Base-by-base conservation (phyloP, 208 protist genomes). In the Kentomonas sorsogonicus region DNA sequence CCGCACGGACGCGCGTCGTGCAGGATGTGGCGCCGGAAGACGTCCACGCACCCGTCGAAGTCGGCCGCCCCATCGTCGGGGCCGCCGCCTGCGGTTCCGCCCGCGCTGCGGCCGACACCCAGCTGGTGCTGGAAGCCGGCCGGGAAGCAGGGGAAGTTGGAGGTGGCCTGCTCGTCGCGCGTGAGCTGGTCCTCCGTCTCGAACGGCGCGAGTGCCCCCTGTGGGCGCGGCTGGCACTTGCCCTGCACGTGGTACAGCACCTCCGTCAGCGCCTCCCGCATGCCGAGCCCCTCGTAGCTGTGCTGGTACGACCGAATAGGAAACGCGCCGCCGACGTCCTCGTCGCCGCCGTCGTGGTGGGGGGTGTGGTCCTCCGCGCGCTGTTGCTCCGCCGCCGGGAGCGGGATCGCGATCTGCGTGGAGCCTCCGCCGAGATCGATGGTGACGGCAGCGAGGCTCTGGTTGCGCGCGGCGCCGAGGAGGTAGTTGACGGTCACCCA, bases 401-500 rank as follows among this genome's bases (percentile, higher is more conserved):
- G 75, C 23, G 78, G 71, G 30, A 95, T 83, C 1, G 91, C 84
- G 47, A 93, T 72, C 46, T 95, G 88, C 31, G 83, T 86, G 10
- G 79, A 89, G 34, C 80, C 84, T 11, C 88, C 84, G 26, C 88
- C 88, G 36, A 95, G 69, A 55, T 95, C 88, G 27, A 91, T 69
- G 48, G 10, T 50, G 5, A 39, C 60, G 2, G 43, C 39, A 40
- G 15, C 30, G 16, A 25, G 10, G 33, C 11, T 16, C 26, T 25
- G 6, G 9, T 18, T 16, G 3, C 27, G 4, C 41, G 78, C 70
- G 16, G 61, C 66, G 0, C 75, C 76, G 6, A 86, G 55, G 10
- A 95, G 67, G 44, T 79, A 91, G 65, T 95, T 95, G 13, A 92
- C 81, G 0, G 88, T 90, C 5, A 92, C 34, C 88, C 88, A 95